Conservation (phyloP, 352 stramenopile species). For the Phytopythium sindhum region DNA sequence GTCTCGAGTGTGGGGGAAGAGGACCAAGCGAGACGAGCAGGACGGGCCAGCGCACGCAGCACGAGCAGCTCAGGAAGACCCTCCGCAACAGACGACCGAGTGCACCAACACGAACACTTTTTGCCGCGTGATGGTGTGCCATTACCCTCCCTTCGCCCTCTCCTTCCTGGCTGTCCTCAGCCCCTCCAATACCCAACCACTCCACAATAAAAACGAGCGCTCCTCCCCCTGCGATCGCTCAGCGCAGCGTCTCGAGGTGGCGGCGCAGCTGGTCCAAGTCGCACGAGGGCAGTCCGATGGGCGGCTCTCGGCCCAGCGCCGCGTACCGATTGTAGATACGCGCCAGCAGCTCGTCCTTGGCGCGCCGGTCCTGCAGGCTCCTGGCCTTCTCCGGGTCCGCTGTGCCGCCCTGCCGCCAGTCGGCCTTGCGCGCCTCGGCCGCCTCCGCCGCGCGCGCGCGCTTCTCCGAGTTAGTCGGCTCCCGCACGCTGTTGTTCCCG, state of each 20-base stretch:
- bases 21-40: background rate
- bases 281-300: slow-evolving; percentile 78
- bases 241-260: slow-evolving; percentile 70
- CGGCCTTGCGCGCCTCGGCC: slow-evolving; percentile 56
- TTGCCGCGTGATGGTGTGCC: background rate
- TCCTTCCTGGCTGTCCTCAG: no score
- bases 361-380: slow-evolving; percentile 54
- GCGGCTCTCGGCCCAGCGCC: slow-evolving; percentile 67
- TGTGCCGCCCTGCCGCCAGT: slow-evolving; percentile 77
- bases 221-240: background rate
- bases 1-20: no score
- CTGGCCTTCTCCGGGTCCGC: slow-evolving; percentile 64
- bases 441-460: slow-evolving; percentile 52
- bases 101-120: background rate
- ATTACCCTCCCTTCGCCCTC: background rate
- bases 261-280: slow-evolving; percentile 71
- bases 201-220: background rate
- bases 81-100: background rate
- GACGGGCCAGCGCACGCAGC: background rate
- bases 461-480: slow-evolving; percentile 68
- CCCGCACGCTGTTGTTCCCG: slow-evolving; percentile 25
- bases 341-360: slow-evolving; percentile 85
- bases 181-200: background rate
- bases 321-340: slow-evolving; percentile 79
- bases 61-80: background rate